phyloP scores from a whole-genome alignment of 176 grass and related monocot species.

The Elymus sibiricus region DNA sequence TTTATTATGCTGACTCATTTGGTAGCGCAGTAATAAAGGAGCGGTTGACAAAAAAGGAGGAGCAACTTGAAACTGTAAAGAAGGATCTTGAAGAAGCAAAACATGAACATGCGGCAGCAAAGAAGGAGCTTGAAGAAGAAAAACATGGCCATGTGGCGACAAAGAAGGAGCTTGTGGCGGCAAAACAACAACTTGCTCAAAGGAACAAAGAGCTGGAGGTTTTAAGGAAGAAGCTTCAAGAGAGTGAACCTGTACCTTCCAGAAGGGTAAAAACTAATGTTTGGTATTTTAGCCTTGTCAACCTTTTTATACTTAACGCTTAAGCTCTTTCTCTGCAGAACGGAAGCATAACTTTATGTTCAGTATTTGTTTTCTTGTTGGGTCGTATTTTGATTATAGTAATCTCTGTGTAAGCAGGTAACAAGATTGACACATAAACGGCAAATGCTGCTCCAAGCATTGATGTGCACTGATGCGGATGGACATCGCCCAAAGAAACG shows the following conservation, averaged over 20 bases:
- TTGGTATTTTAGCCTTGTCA: not conserved
- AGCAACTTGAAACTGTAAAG: not conserved
- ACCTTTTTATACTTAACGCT: not conserved
- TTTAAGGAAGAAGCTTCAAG: conserved; percentile 30
- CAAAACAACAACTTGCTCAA: not conserved
- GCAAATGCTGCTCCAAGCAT: not conserved
- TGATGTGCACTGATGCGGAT: not conserved
- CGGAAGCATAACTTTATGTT: not conserved
- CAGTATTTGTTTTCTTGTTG: not conserved
- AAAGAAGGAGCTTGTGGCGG: not conserved
- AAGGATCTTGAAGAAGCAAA: not conserved
- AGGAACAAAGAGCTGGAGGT: not conserved
- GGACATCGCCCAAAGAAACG: not conserved
- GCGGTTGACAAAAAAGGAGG: not conserved
- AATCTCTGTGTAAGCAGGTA: not conserved
- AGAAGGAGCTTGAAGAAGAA: not conserved
- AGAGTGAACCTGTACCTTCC: not conserved
- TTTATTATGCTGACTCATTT: not conserved
- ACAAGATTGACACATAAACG: conserved; percentile 19
- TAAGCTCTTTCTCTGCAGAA: not conserved
- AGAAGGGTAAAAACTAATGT: not conserved
- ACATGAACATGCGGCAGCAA: not conserved
- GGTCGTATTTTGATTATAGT: not conserved
- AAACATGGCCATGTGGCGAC: not conserved
- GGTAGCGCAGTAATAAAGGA: not conserved